Percentiles rank a stretch among this genome's conserved stretches.
Conservation (phyloP, 495 filamentous ascomycete species). For the Ascodesmis nigricans region DNA sequence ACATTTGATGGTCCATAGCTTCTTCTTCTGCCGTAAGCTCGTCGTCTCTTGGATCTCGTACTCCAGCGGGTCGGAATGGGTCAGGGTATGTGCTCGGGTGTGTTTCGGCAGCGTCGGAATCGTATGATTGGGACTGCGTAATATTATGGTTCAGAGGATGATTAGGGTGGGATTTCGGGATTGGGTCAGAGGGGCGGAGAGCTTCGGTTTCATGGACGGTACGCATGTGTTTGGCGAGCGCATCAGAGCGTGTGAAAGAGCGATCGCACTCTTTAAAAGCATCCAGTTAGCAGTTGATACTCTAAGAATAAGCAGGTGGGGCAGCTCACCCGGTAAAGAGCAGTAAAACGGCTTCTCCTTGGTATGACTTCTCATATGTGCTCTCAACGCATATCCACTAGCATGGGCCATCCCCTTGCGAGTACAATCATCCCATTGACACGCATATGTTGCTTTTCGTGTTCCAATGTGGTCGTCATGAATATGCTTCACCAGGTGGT, state of each 20-base stretch:
- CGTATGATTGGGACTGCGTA: neutral
- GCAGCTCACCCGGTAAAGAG: constrained; percentile 54
- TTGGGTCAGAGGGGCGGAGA: constrained; percentile 65
- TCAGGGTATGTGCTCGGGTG: constrained; percentile 19
- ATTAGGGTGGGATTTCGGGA: constrained; percentile 51
- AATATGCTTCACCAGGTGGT: constrained; percentile 75
- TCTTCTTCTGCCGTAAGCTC: too few species aligned
- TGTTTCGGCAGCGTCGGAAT: constrained; percentile 31
- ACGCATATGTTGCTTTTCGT: constrained; percentile 57
- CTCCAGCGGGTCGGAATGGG: too few species aligned
- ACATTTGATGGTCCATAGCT: neutral
- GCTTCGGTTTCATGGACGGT: constrained; percentile 96
- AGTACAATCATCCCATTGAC: constrained; percentile 79
- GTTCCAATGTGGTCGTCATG: constrained; percentile 80
- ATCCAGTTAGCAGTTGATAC: neutral
- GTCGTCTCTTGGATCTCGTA: too few species aligned
- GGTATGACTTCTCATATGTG: constrained; percentile 94
- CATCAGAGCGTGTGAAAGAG: constrained; percentile 89
- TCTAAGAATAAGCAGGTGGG: constrained; percentile 1
- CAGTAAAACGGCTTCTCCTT: constrained; percentile 98
- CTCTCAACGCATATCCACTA: constrained; percentile 81
- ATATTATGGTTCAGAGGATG: constrained; percentile 22
- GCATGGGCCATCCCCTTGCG: constrained; percentile 78
- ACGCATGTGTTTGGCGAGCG: constrained; percentile 93
- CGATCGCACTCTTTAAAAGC: constrained; percentile 65